These are phyloP conservation scores for Nicotiana tabacum DNA, from an alignment of 257 asterid species.

Conservation along the genomic window DNA sequence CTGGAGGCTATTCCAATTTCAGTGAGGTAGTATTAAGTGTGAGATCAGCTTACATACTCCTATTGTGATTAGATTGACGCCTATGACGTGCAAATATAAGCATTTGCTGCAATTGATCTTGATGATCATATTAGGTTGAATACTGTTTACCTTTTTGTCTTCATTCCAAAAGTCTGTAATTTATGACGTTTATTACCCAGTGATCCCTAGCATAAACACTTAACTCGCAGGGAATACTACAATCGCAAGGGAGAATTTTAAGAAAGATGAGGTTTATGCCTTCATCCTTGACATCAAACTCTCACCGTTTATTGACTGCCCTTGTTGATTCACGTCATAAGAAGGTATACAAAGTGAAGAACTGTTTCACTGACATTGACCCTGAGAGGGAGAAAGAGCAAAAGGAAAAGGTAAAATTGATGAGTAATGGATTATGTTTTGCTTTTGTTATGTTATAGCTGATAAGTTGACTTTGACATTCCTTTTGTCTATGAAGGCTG, in stretches of 20 bases:
- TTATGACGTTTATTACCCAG: background rate
- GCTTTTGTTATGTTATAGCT: background rate
- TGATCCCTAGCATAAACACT: conserved; percentile 1
- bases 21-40: background rate
- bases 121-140: background rate
- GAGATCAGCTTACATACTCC: background rate
- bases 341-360: conserved; percentile 88
- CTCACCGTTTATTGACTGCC: conserved; percentile 93
- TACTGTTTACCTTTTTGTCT: background rate
- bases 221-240: conserved; percentile 77
- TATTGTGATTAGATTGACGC: background rate
- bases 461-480: background rate
- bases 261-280: conserved; percentile 98
- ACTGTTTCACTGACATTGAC: conserved; percentile 93
- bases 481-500: conserved; percentile 53
- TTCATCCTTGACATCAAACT: conserved; percentile 83
- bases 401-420: conserved; percentile 65
- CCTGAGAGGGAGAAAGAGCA: conserved; percentile 99
- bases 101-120: background rate
- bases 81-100: background rate
- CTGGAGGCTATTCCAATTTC: background rate
- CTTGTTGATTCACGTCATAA: conserved; percentile 97
- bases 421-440: background rate
- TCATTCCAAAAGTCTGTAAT: background rate
- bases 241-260: conserved; percentile 88